Evolutionary conservation across 371 early-diverging fungal species (phyloP).

Genomic region (Dinochytrium kinnereticum): DNA sequence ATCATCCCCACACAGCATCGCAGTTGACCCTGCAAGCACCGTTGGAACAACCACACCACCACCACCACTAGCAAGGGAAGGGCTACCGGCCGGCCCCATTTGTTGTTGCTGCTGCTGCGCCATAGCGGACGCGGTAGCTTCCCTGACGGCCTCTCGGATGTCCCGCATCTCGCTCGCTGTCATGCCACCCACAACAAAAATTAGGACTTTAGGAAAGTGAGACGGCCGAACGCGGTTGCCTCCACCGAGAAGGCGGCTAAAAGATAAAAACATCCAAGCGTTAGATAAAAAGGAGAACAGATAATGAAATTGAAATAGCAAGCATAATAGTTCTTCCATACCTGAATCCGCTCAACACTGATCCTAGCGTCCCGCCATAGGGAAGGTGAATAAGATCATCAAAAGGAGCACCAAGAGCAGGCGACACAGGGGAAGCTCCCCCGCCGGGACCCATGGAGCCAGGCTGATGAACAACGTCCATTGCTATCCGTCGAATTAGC

Average conservation of each 20-base stretch:
- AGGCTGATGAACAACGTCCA: background rate
- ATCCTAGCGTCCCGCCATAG: slow-evolving; percentile 42
- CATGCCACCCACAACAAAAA: slow-evolving; percentile 48
- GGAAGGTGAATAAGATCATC: slow-evolving; percentile 39
- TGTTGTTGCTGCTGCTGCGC: background rate
- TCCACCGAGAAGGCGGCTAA: slow-evolving; percentile 36
- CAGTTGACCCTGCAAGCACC: slow-evolving; percentile 3
- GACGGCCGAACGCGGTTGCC: slow-evolving; percentile 13
- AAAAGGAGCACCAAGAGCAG: too few species aligned
- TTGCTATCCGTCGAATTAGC: slow-evolving; percentile 27
- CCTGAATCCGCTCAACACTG: slow-evolving; percentile 43
- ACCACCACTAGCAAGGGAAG: background rate
- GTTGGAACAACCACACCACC: background rate
- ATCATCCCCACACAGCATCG: background rate
- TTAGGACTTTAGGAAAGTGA: slow-evolving; percentile 28
- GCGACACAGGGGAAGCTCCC: background rate
- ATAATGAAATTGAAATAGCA: too few species aligned
- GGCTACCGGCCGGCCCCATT: background rate
- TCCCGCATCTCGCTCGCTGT: slow-evolving; percentile 41
- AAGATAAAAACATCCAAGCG: background rate
- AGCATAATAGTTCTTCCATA: slow-evolving; percentile 6
- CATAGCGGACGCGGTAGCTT: background rate
- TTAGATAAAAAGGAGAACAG: too few species aligned
- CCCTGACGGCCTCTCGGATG: slow-evolving; percentile 29
- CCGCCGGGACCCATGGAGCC: background rate